Evolutionary conservation across 495 filamentous ascomycete genomes (phyloP).

Genomic region (Arthonia radiata): DNA sequence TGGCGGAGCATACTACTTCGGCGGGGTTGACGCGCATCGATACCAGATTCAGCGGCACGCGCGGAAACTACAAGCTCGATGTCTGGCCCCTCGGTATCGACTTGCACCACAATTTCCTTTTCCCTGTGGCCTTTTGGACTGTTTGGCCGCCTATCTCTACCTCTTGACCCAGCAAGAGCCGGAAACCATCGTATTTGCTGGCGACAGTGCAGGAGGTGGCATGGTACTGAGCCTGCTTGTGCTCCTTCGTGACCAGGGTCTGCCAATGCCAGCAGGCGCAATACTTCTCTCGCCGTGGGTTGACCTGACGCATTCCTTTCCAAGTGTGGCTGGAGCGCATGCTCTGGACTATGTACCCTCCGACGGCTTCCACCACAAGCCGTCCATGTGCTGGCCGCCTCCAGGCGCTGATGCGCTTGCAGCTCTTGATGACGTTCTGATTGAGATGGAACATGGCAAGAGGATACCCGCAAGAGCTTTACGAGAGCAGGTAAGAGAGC

Average conservation of each 20-base stretch:
- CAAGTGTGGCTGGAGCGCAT: slow-evolving; percentile 51
- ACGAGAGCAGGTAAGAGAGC: too few species aligned
- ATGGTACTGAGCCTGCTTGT: slow-evolving; percentile 67
- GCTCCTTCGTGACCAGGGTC: slow-evolving; percentile 49
- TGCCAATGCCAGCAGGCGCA: slow-evolving; percentile 68
- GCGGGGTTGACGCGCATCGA: slow-evolving; percentile 79
- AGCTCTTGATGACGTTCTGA: slow-evolving; percentile 9
- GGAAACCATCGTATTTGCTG: slow-evolving; percentile 55
- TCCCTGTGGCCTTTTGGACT: slow-evolving; percentile 74
- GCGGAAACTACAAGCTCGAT: slow-evolving; percentile 67
- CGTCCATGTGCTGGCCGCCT: slow-evolving; percentile 74
- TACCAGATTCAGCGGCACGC: slow-evolving; percentile 93
- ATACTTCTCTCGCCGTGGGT: slow-evolving; percentile 86
- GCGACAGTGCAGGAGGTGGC: slow-evolving; percentile 77
- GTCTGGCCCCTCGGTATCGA: slow-evolving; percentile 71
- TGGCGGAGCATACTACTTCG: slow-evolving; percentile 67
- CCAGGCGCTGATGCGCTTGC: slow-evolving; percentile 49
- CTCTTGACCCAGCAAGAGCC: slow-evolving; percentile 50
- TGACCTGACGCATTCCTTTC: slow-evolving; percentile 83
- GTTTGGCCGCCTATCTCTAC: slow-evolving; percentile 63
- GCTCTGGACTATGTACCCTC: slow-evolving; percentile 67
- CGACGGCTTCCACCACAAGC: slow-evolving; percentile 65
- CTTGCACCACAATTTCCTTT: slow-evolving; percentile 88
- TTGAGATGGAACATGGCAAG: too few species aligned
- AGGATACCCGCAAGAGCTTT: too few species aligned